Conservation (phyloP, 2,329 filamentous ascomycete species). For the Bimuria novae-zelandiae region DNA sequence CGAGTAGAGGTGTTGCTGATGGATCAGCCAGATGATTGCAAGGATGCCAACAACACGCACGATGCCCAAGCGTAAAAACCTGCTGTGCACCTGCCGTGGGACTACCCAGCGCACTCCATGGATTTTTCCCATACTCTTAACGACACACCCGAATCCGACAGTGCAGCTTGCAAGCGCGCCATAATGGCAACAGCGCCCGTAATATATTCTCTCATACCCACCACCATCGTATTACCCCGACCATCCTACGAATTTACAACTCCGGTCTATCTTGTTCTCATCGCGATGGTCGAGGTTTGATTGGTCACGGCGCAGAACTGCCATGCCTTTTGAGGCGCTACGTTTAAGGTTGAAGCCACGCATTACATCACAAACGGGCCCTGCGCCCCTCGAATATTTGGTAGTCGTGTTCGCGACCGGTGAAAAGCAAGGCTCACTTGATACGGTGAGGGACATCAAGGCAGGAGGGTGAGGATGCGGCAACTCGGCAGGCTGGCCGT, state of each 20-base stretch:
- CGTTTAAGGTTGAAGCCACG: background rate
- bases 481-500: too few relatives aligned
- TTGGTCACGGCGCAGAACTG: background rate
- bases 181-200: background rate
- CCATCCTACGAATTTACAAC: too few relatives aligned
- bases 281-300: background rate
- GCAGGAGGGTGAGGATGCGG: too few relatives aligned
- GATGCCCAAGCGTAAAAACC: conserved; percentile 9
- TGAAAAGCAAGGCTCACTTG: too few relatives aligned
- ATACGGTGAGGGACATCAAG: too few relatives aligned
- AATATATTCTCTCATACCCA: background rate
- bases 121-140: background rate
- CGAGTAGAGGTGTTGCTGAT: conserved; percentile 25
- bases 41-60: conserved; percentile 21
- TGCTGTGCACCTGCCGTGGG: background rate
- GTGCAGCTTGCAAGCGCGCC: background rate
- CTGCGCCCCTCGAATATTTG: too few relatives aligned
- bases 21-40: conserved; percentile 19
- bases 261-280: background rate
- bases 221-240: too few relatives aligned
- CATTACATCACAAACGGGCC: background rate
- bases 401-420: too few relatives aligned
- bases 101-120: background rate
- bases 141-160: too few relatives aligned
- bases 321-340: background rate